Percentiles rank a stretch among this genome's conserved stretches.
Evolutionary conservation across 176 grass and related monocot genomes (phyloP).

Genomic region (Bonia amplexicaulis): DNA sequence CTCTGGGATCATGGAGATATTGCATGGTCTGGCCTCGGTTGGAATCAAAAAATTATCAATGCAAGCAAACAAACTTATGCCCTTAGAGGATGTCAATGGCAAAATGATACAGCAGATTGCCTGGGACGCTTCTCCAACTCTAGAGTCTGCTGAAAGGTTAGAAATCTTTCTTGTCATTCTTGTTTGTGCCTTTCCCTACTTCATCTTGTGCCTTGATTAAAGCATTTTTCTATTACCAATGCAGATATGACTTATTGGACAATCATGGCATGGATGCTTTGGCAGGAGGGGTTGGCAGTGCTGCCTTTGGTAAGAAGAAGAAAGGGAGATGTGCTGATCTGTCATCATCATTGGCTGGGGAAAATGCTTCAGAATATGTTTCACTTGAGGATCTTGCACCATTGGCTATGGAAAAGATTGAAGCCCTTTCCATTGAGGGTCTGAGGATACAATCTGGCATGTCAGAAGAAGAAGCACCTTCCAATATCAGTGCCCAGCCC

Average conservation of each 20-base stretch:
- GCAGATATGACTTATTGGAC: slow-evolving; percentile 52
- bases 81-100: slow-evolving; percentile 90
- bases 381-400: slow-evolving; percentile 93
- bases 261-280: slow-evolving; percentile 34
- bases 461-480: slow-evolving; percentile 86
- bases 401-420: slow-evolving; percentile 98
- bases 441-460: slow-evolving; percentile 97
- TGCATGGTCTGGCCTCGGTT: slow-evolving; percentile 77
- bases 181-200: not conserved
- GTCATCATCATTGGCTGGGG: slow-evolving; percentile 34
- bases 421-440: slow-evolving; percentile 91
- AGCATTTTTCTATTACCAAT: slow-evolving; percentile 16
- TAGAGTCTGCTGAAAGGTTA: slow-evolving; percentile 60
- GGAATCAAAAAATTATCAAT: slow-evolving; percentile 87
- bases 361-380: slow-evolving; percentile 69
- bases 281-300: slow-evolving; percentile 17
- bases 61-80: slow-evolving; percentile 97
- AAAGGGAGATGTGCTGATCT: slow-evolving; percentile 46
- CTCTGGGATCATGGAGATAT: slow-evolving; percentile 89
- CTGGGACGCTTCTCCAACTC: slow-evolving; percentile 63
- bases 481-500: slow-evolving; percentile 69
- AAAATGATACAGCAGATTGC: slow-evolving; percentile 82
- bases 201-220: slow-evolving; percentile 15
- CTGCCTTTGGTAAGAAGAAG: slow-evolving; percentile 40
- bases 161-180: slow-evolving; percentile 17